Conservation (phyloP, 176 grass and related monocot species). For the Cymbopogon citratus region DNA sequence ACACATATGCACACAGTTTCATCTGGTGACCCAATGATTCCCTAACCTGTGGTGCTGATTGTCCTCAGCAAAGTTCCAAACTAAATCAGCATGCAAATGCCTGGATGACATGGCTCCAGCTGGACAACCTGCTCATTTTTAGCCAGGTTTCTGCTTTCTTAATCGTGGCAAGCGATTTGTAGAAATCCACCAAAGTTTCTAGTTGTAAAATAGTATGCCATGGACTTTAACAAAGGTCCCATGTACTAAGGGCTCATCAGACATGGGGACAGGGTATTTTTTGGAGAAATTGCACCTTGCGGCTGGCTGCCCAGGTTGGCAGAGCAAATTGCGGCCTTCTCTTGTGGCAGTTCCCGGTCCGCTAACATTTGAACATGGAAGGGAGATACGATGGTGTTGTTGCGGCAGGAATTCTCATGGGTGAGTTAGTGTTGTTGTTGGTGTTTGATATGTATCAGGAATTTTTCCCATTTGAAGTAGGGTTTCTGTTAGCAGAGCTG, state of each 20-base stretch:
- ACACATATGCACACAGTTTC: conserved; percentile 64
- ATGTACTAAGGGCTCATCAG: conserved; percentile 23
- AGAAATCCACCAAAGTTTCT: conserved; percentile 54
- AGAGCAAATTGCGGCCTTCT: conserved; percentile 81
- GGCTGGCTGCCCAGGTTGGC: conserved; percentile 94
- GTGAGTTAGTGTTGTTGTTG: conserved; percentile 11
- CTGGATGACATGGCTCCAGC: conserved; percentile 37
- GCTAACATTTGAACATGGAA: conserved; percentile 46
- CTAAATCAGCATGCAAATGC: conserved; percentile 28
- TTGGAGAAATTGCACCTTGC: conserved; percentile 44
- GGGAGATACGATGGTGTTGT: conserved; percentile 30
- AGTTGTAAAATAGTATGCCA: conserved; percentile 74
- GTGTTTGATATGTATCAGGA: conserved; percentile 18
- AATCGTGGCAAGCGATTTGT: conserved; percentile 34
- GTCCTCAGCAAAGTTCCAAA: neutral
- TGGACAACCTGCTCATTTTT: conserved; percentile 71
- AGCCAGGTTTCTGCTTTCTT: conserved; percentile 61
- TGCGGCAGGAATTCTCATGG: conserved; percentile 12
- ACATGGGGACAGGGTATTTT: conserved; percentile 22
- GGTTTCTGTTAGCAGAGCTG: neutral
- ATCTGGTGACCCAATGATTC: conserved; percentile 72
- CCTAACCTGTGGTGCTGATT: conserved; percentile 31
- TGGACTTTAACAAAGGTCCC: conserved; percentile 29
- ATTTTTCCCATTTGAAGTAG: neutral
- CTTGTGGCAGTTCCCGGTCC: conserved; percentile 85